phyloP scores from a whole-genome alignment of 2,329 filamentous ascomycete species.

The Pezicula radicicola region DNA sequence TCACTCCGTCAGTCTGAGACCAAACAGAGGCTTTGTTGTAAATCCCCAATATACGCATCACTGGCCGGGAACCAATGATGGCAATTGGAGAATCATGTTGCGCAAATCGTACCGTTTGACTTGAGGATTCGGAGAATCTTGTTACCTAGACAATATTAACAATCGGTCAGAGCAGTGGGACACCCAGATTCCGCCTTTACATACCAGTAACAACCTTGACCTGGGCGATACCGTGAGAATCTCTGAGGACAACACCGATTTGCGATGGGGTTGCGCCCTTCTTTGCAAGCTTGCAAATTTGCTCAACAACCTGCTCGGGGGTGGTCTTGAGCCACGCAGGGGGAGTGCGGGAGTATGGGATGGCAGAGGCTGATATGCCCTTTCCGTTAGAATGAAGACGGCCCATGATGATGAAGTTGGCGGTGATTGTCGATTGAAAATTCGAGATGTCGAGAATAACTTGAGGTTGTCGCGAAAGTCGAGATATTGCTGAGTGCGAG shows the following conservation, averaged over 20 bases:
- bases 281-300: slow-evolving; percentile 98
- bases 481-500: neutral
- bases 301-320: slow-evolving; percentile 96
- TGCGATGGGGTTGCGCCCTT: slow-evolving; percentile 98
- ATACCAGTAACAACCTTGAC: slow-evolving; percentile 96
- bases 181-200: slow-evolving; percentile 26
- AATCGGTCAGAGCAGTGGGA: slow-evolving; percentile 7
- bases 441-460: slow-evolving; percentile 18
- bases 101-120: slow-evolving; percentile 77
- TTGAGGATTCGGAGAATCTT: slow-evolving; percentile 99
- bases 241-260: slow-evolving; percentile 98
- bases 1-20: slow-evolving; percentile 89
- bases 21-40: slow-evolving; percentile 72
- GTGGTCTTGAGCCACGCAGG: slow-evolving; percentile 99
- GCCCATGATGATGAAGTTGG: slow-evolving; percentile 68
- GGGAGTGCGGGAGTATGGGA: slow-evolving; percentile 93
- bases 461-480: slow-evolving; percentile 7
- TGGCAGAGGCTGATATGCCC: slow-evolving; percentile 93
- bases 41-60: slow-evolving; percentile 17
- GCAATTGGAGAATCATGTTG: slow-evolving; percentile 14
- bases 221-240: slow-evolving; percentile 97
- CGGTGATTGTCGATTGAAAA: slow-evolving; percentile 30
- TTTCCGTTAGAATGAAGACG: slow-evolving; percentile 99
- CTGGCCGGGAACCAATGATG: slow-evolving; percentile 31
- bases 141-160: slow-evolving; percentile 70